Evolutionary conservation across 345 rosid genomes (phyloP).

Genomic region (Sonneratia alba): DNA sequence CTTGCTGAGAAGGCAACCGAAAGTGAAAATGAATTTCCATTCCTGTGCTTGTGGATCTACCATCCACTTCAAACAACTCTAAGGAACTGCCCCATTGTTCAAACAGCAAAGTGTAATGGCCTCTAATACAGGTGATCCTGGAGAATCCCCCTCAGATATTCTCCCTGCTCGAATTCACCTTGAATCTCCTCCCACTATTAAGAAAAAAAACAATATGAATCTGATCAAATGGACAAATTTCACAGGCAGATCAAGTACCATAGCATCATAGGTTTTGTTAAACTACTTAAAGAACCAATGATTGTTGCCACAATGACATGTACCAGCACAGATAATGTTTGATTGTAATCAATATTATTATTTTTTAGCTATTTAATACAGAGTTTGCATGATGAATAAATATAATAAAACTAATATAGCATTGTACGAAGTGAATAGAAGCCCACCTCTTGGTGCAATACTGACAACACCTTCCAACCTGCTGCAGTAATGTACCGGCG

Average conservation of each 20-base stretch:
- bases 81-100: background rate
- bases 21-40: background rate
- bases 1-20: background rate
- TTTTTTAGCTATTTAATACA: background rate
- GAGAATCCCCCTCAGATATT: slow-evolving; percentile 66
- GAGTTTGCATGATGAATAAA: background rate
- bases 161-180: slow-evolving; percentile 77
- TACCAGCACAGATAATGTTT: background rate
- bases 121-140: slow-evolving; percentile 32
- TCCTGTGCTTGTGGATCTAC: background rate
- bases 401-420: background rate
- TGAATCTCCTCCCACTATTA: slow-evolving; percentile 78
- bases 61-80: background rate
- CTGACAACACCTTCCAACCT: slow-evolving; percentile 78
- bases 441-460: slow-evolving; percentile 73
- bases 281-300: background rate
- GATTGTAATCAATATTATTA: background rate
- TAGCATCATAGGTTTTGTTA: background rate
- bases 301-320: background rate
- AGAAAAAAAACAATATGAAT: background rate
- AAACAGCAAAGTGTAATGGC: background rate
- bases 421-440: slow-evolving; percentile 8
- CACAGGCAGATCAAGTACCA: background rate
- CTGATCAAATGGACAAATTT: background rate
- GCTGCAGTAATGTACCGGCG: slow-evolving; percentile 63